Evolutionary conservation across 2,329 filamentous ascomycete genomes (phyloP), one percentile per base, ranked within the genome.

Genomic region (Trichoderma cornu-damae): DNA sequence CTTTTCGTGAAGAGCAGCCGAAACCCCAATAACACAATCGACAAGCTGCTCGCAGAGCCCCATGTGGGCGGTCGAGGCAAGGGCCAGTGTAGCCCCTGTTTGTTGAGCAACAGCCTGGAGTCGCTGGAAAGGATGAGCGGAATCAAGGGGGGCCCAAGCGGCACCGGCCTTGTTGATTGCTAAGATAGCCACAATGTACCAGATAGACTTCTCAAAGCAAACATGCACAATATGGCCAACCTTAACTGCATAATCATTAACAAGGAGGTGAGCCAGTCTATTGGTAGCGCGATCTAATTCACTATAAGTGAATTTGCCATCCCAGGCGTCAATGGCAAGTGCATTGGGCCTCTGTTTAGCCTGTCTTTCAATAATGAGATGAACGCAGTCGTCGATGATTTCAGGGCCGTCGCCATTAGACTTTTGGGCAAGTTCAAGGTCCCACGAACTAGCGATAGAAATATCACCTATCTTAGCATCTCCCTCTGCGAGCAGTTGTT

Each of bases 251-350:
- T 42, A 30, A 2, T 32, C n/a, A 7, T 30, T 24, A 2, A 59
- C 30, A 18, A 64, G 59, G 6, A 59, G 54, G 2, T 56, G 44
- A 1, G 62, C 61, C 8, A 63, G 43, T 16, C 53, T 44, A 40
- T 57, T 60, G 1, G 61, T 22, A 11, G 50, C 40, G 24, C 34
- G 14, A n/a, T 63, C 46, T 6, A 65, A 47, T 18, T 65, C 46
- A 14, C 38, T 28, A 26, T 62, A 65, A 2, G 63, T 65, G 30
- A 64, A 44, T 3, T 51, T 28, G 14, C 56, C 60, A 40, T 66
- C 65, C 64, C 64, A 66, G 2, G 62, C 57, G 7, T 52, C 20
- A 5, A 66, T 49, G 20, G 61, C 61, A 22, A 32, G 40, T 8
- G 40, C 22, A 30, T 56, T 35, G 2, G 57, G 49, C 9, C 34